Evolutionary conservation across 1,284 basidiomycete genomes (phyloP), one percentile per base, ranked within the genome.

Genomic region (Boletus semigastroideus): DNA sequence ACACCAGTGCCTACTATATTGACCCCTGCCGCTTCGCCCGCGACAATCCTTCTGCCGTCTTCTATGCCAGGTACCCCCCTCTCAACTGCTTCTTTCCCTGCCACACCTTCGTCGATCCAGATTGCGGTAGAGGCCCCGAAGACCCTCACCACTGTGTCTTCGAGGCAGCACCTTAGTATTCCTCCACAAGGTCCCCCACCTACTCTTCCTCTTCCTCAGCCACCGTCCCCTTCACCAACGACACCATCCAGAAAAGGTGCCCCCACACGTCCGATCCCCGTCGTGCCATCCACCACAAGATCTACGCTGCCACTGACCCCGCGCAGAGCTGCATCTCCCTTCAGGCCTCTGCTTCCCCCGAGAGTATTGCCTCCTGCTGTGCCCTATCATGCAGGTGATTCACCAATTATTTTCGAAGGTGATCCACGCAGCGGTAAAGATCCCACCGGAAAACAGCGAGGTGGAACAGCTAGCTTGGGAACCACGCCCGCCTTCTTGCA

Each of bases 131-230:
- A 42, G 11, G 6, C 20, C 20, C 40, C 46, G 13, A 67, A 51
- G 38, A 41, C 55, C 14, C 47, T 55, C 17, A 5, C 48, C 25
- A 2, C 41, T 27, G 10, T 47, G 19, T 49, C 66, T 42, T 62
- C 65, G 22, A 65, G 68, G 34, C 59, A 68, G 17, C 65, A 70
- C 46, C 54, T 69, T 22, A 30, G 28, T 13, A 65, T 69, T 13
- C 65, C 63, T 38, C 65, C 68, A 0, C 67, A 63, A 11, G 55
- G 59, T n/a, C 65, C 65, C n/a, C 65, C 65, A 5, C 65, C 65
- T 8, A 67, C 59, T 27, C 54, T 57, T 13, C 65, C 65, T 45
- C 62, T 70, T 22, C 65, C 65, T 40, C 68, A 59, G n/a, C 65
- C 44, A 10, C 64, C 64, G 22, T 16, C 4, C 33, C 54, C 17